Evolutionary conservation across 169 alveolate genomes (phyloP), one percentile per base, ranked within the genome.

Genomic region (Cryptosporidium bovis): DNA sequence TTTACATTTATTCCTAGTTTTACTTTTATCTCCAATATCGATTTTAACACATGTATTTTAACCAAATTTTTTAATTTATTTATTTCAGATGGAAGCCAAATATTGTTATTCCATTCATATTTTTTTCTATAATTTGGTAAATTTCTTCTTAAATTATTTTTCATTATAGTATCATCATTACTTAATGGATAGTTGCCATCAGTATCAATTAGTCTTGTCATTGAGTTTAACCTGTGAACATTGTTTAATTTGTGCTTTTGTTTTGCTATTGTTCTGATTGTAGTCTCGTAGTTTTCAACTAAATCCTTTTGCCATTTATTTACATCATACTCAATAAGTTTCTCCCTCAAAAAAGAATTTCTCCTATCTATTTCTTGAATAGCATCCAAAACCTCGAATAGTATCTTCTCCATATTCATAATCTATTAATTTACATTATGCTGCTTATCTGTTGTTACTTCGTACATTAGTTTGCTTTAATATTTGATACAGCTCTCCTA

Each of bases 71-170:
- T 50, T 5, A 77, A 29, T 40, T 40, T 77, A 3, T 77, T 60
- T 34, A 77, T 60, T 50, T 77, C 87, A 60, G 46, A 46, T 8
- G 87, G 71, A 4, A 77, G 29, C 87, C 87, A 77, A 44, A 77
- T 77, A 36, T 62, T 62, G 64, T 60, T 56, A 44, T 62, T 77
- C 87, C 87, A 77, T 20, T 77, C 87, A 31, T 77, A 77, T 18
- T 77, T 77, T 40, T 40, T 77, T 58, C 87, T 77, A 40, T 56
- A 77, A 20, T 62, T 77, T 58, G 87, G 87, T 44, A 77, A 77
- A 40, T 60, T 60, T 16, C 87, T 56, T 3, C 71, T 56, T 20
- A 62, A 36, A 12, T 62, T 58, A 33, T 77, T 77, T 56, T 77
- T 77, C 13, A 5, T 20, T 24, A 77, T 60, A 8, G 87, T 44